A percentile compares a stretch with the other conserved stretches of the same genome.
These are phyloP conservation scores for Chrysanthemum lavandulifolium DNA, from an alignment of 129 eudicot genomes.

Conservation along the genomic window DNA sequence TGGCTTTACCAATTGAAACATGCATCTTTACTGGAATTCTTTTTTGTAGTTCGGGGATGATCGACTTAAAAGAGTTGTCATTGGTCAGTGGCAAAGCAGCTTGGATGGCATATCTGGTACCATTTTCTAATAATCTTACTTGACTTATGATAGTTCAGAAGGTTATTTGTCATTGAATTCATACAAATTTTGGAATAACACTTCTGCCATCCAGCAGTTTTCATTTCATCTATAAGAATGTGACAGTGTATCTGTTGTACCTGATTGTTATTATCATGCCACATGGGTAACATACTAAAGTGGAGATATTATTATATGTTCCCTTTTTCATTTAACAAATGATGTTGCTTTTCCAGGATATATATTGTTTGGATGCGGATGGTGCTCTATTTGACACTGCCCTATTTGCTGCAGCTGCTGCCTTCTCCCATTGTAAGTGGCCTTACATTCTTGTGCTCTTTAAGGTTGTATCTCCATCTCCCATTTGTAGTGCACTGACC, in stretches of 20 bases:
- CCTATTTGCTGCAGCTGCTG: slow-evolving; percentile 81
- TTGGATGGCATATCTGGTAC: slow-evolving; percentile 99
- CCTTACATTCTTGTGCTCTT: slow-evolving; percentile 8
- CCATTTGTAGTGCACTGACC: no score
- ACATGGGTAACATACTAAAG: background rate
- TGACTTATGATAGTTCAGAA: slow-evolving; percentile 3
- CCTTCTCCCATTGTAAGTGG: slow-evolving; percentile 83
- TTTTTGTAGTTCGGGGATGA: slow-evolving; percentile 77
- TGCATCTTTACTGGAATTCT: background rate
- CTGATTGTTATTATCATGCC: background rate
- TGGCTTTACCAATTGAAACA: background rate
- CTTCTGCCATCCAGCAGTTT: background rate
- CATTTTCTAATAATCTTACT: slow-evolving; percentile 6
- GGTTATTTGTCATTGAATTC: no score
- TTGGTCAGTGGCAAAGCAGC: slow-evolving; percentile 97
- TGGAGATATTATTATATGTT: background rate
- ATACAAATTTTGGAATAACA: no score
- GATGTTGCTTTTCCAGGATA: slow-evolving; percentile 53
- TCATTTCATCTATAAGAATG: background rate
- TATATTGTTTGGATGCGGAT: slow-evolving; percentile 96
- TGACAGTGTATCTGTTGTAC: background rate
- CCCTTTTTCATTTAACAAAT: background rate
- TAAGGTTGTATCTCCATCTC: background rate
- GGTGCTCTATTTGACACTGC: slow-evolving; percentile 96
- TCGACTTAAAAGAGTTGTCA: slow-evolving; percentile 69